Conservation (phyloP, 176 grass and related monocot species). For the Oryza rufipogon region DNA sequence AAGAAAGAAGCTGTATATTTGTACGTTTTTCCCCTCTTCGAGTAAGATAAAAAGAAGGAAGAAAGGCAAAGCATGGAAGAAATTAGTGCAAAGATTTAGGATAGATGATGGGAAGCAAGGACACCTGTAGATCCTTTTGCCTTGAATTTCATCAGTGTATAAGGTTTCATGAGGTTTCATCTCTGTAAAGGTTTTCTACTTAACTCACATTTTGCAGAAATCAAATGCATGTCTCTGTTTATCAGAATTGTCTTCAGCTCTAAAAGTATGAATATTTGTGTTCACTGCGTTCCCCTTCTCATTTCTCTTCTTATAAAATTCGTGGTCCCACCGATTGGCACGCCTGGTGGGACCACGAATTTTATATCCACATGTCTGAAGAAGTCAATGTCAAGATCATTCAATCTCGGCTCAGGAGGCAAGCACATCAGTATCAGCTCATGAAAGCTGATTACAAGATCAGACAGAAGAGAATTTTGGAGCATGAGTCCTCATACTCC, state of each 20-base stretch:
- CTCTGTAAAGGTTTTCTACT: conserved; percentile 49
- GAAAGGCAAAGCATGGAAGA: conserved; percentile 42
- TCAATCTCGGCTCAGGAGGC: no score
- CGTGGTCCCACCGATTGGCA: no score
- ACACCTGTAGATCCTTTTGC: conserved; percentile 74
- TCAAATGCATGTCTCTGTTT: conserved; percentile 29
- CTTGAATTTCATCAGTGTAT: conserved; percentile 69
- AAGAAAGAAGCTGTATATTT: conserved; percentile 76
- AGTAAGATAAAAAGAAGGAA: conserved; percentile 47
- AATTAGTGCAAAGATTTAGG: conserved; percentile 56
- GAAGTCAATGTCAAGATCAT: no score
- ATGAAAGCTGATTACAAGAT: no score
- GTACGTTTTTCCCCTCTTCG: conserved; percentile 47
- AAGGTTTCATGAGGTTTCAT: conserved; percentile 44
- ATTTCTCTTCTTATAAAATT: no score
- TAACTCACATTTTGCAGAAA: conserved; percentile 45
- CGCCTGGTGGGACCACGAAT: no score
- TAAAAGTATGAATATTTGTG: neutral
- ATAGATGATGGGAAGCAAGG: conserved; percentile 75
- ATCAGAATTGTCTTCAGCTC: conserved; percentile 14
- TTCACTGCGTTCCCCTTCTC: neutral
- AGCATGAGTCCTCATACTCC: no score
- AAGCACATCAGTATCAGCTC: no score
- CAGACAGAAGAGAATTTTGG: no score
- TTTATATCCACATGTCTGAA: no score